phyloP scores from a whole-genome alignment of 495 filamentous ascomycete species.

The Ramalina intermedia region DNA sequence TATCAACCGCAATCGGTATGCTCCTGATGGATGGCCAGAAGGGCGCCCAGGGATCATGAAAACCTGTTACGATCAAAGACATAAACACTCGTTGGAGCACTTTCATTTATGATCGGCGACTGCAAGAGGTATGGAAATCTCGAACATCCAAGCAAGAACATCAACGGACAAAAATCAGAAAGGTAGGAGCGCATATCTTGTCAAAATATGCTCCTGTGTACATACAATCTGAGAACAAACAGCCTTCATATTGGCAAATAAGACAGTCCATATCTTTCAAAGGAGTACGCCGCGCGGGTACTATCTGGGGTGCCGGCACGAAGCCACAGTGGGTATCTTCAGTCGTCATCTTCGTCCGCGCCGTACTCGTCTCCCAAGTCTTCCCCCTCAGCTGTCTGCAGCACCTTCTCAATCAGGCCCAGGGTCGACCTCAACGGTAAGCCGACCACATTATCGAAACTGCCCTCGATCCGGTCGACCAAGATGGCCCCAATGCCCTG shows the following conservation, averaged over 20 bases:
- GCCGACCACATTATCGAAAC: conserved; percentile 92
- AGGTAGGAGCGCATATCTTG: too few species aligned
- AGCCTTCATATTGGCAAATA: too few species aligned
- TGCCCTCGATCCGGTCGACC: conserved; percentile 77
- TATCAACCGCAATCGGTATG: conserved; percentile 14
- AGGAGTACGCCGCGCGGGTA: not conserved
- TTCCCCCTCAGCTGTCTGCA: conserved; percentile 40
- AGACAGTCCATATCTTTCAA: too few species aligned
- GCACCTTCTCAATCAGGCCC: conserved; percentile 70
- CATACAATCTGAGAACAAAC: too few species aligned
- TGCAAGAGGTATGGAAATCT: too few species aligned
- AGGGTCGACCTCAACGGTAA: conserved; percentile 70
- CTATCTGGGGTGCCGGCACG: not conserved
- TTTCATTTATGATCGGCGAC: too few species aligned
- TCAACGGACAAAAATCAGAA: too few species aligned
- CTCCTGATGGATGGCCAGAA: not conserved
- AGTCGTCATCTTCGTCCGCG: conserved; percentile 9
- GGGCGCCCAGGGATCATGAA: too few species aligned
- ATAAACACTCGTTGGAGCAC: too few species aligned
- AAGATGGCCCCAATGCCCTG: conserved; percentile 78
- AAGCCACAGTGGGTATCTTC: not conserved
- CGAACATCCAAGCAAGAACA: too few species aligned
- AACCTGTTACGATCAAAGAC: too few species aligned
- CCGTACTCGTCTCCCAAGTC: conserved; percentile 23
- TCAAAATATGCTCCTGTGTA: too few species aligned